Percentiles rank a stretch among this genome's conserved stretches.
Conservation (phyloP, 768 basidiomycete species). For the Pleurotus citrinopileatus region DNA sequence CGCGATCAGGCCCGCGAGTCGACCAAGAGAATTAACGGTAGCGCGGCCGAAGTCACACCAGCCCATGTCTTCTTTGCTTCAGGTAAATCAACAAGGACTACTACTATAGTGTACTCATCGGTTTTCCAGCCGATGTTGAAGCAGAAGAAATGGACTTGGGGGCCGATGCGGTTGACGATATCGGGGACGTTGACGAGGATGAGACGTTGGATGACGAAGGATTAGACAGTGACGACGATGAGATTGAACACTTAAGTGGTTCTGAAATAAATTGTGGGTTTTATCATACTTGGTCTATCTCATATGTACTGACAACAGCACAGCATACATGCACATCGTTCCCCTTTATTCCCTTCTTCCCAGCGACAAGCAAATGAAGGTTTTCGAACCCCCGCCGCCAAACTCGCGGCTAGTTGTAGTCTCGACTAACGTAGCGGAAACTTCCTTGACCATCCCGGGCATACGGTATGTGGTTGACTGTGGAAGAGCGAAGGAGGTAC, state of each 20-base stretch:
- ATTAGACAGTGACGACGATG: slow-evolving; percentile 69
- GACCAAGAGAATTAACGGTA: slow-evolving; percentile 16
- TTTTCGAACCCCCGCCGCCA: slow-evolving; percentile 82
- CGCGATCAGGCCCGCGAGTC: slow-evolving; percentile 38
- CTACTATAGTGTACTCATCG: slow-evolving; percentile 21
- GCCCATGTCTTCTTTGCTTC: background rate
- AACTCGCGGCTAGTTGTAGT: slow-evolving; percentile 88
- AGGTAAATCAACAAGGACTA: background rate
- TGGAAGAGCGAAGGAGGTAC: slow-evolving; percentile 91
- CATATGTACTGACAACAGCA: slow-evolving; percentile 7
- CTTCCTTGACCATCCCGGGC: slow-evolving; percentile 93
- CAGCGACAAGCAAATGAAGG: slow-evolving; percentile 92
- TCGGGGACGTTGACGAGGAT: slow-evolving; percentile 69
- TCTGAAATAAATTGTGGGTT: slow-evolving; percentile 40
- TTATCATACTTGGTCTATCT: no score
- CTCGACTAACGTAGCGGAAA: slow-evolving; percentile 95
- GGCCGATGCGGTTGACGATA: slow-evolving; percentile 29
- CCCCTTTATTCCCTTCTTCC: slow-evolving; percentile 92
- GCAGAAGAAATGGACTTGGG: slow-evolving; percentile 8
- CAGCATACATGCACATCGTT: slow-evolving; percentile 92
- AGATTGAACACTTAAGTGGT: background rate
- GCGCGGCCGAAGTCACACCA: slow-evolving; percentile 10
- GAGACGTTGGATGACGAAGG: slow-evolving; percentile 62
- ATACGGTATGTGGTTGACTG: slow-evolving; percentile 98
- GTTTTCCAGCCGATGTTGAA: slow-evolving; percentile 62